phyloP scores from a whole-genome alignment of 2,329 filamentous ascomycete genomes.

The Fusarium transvaalense region DNA sequence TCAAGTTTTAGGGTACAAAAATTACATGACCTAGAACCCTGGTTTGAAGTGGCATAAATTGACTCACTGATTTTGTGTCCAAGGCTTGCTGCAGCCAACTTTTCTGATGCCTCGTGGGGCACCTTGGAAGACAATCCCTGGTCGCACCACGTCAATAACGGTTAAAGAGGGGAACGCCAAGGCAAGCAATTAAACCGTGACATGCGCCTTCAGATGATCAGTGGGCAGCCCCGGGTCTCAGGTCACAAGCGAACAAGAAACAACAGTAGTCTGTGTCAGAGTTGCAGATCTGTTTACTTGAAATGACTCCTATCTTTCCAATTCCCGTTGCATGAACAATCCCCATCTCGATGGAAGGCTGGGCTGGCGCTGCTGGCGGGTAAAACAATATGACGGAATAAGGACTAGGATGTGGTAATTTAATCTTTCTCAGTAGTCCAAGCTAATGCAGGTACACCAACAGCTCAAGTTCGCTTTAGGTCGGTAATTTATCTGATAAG shows the following conservation, averaged over 20 bases:
- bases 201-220: constrained; percentile 34
- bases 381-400: constrained; percentile 15
- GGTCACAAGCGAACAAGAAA: constrained; percentile 18
- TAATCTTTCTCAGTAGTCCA: constrained; percentile 30
- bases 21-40: background rate
- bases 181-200: constrained; percentile 40
- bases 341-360: background rate
- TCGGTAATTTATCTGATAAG: constrained; percentile 35
- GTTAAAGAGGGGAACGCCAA: constrained; percentile 36
- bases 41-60: background rate
- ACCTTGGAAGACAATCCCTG: constrained; percentile 26
- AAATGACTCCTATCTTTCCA: constrained; percentile 18
- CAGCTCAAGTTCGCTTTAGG: constrained; percentile 28
- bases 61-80: background rate
- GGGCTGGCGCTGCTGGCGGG: background rate
- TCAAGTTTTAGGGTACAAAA: background rate
- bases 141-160: constrained; percentile 38
- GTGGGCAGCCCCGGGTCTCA: constrained; percentile 23
- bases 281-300: constrained; percentile 20
- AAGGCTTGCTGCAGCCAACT: background rate
- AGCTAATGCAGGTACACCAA: constrained; percentile 39
- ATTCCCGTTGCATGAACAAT: background rate
- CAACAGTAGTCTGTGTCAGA: constrained; percentile 15
- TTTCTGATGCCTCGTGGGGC: background rate
- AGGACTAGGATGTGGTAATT: constrained; percentile 26